Evolutionary conservation across 208 protist species (phyloP), one percentile per base, ranked within the genome.

Genomic region (Trypanosoma boissoni): DNA sequence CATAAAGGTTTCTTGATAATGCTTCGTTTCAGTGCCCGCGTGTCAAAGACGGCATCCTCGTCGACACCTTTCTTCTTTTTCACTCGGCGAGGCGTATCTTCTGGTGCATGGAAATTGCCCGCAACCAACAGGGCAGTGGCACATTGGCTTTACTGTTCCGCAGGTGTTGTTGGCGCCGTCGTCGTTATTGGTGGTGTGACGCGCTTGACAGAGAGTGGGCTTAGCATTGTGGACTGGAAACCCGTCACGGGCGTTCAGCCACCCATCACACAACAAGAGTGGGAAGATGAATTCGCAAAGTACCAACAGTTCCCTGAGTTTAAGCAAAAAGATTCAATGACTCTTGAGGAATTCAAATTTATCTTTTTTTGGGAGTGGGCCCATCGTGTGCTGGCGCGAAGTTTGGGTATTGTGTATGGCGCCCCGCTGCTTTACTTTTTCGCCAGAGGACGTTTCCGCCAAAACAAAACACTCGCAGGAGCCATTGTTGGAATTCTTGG

Each of bases 311-410:
- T 80, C 57, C 97, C 97, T 3, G 93, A 99, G 76, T 99, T 92
- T 75, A 80, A 96, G 68, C 86, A 97, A 81, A 91, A 96, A 58
- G 73, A 83, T 18, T 77, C 88, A 50, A 98, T 98, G 83, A 97
- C 89, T 32, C 54, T 98, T 37, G 69, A 85, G 27, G 92, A 98
- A 53, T 99, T 98, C 68, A 96, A 99, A 80, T 80, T 80, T 48
- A 99, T 99, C 45, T 99, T 97, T 70, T 99, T 92, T 60, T 97
- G 84, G 91, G 97, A 99, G 76, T 99, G 92, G 81, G 82, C 79
- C 2, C 97, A 99, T 69, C 83, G 97, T 27, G 77, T 96, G 14
- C 74, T 98, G 32, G 97, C 95, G 6, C 82, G 96, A 63, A 62
- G 83, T 16, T 64, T 98, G 43, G 97, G 97, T 34, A 42, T 96